Evolutionary conservation across 257 asterid species (phyloP).

Genomic region (Rubia yunnanensis): DNA sequence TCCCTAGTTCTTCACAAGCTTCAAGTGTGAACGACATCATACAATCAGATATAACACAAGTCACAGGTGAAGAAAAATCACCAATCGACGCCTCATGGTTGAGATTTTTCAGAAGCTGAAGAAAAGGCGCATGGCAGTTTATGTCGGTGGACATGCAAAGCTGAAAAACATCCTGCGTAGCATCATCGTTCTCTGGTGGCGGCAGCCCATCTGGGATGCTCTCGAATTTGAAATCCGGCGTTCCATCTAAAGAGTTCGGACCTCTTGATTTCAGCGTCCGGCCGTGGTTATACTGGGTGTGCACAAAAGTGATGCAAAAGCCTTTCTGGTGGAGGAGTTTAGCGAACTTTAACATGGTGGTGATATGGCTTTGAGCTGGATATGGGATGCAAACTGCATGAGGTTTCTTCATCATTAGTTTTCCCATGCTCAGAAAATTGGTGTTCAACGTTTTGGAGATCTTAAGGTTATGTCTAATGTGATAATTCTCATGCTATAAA

Average conservation of each 20-base stretch:
- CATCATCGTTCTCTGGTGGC: not conserved
- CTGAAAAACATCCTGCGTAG: constrained; percentile 1
- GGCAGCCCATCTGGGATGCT: constrained; percentile 18
- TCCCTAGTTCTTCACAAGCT: constrained; percentile 11
- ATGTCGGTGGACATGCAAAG: constrained; percentile 3
- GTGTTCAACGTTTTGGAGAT: not conserved
- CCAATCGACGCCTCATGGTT: not conserved
- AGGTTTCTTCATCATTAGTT: constrained; percentile 1
- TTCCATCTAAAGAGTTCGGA: not conserved
- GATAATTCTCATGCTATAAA: not conserved
- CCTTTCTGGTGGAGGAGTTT: constrained; percentile 15
- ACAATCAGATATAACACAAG: constrained; percentile 11
- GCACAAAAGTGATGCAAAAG: constrained; percentile 21
- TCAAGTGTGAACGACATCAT: constrained; percentile 11
- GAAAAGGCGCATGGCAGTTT: constrained; percentile 5
- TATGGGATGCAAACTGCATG: constrained; percentile 22
- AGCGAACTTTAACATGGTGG: constrained; percentile 18
- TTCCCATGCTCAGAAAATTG: not conserved
- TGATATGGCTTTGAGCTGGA: constrained; percentile 19
- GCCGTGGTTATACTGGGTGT: constrained; percentile 17
- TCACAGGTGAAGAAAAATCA: not conserved
- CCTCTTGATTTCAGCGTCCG: constrained; percentile 9
- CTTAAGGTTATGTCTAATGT: not conserved
- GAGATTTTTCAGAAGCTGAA: constrained; percentile 6
- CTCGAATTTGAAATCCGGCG: constrained; percentile 2